A percentile compares a stretch with the other conserved stretches of the same genome.
Evolutionary conservation across 2,329 filamentous ascomycete species (phyloP).

Genomic region (Didymella pomorum): DNA sequence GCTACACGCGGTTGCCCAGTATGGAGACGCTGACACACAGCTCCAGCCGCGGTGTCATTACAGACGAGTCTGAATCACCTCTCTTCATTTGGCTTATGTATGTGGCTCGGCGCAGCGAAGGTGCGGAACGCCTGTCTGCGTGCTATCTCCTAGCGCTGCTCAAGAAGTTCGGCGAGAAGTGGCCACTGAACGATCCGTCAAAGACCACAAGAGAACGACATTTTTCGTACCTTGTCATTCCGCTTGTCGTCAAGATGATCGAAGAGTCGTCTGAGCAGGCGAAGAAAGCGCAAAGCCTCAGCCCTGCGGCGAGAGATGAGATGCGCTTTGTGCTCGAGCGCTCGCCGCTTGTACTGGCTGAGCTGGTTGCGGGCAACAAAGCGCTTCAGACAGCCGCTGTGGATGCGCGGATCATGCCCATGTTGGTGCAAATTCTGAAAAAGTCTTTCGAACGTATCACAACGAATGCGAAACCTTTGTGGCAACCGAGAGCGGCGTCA

Average conservation of each 20-base stretch:
- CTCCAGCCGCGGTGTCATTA: constrained; percentile 42
- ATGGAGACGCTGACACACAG: constrained; percentile 42
- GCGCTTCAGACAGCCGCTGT: constrained; percentile 82
- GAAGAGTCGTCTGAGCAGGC: constrained; percentile 45
- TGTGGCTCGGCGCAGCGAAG: constrained; percentile 53
- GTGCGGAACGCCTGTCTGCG: constrained; percentile 52
- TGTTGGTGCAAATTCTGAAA: constrained; percentile 70
- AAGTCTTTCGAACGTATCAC: constrained; percentile 69
- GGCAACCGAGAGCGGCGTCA: constrained; percentile 56
- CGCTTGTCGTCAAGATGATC: constrained; percentile 59
- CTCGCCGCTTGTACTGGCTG: constrained; percentile 77
- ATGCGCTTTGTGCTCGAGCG: constrained; percentile 52
- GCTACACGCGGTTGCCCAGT: constrained; percentile 43
- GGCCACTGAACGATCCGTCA: constrained; percentile 48
- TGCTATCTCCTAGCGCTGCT: constrained; percentile 51
- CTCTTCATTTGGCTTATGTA: constrained; percentile 59
- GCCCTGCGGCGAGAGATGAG: constrained; percentile 58
- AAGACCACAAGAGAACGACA: constrained; percentile 52
- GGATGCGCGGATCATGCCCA: constrained; percentile 70
- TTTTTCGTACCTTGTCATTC: constrained; percentile 56
- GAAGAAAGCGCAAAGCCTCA: constrained; percentile 32
- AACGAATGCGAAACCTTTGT: constrained; percentile 60
- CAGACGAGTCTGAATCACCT: constrained; percentile 56
- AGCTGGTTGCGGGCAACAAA: constrained; percentile 79
- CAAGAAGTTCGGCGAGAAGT: constrained; percentile 49